These are phyloP conservation scores for Rhodamnia argentea DNA, from an alignment of 345 rosid genomes.

Conservation along the genomic window DNA sequence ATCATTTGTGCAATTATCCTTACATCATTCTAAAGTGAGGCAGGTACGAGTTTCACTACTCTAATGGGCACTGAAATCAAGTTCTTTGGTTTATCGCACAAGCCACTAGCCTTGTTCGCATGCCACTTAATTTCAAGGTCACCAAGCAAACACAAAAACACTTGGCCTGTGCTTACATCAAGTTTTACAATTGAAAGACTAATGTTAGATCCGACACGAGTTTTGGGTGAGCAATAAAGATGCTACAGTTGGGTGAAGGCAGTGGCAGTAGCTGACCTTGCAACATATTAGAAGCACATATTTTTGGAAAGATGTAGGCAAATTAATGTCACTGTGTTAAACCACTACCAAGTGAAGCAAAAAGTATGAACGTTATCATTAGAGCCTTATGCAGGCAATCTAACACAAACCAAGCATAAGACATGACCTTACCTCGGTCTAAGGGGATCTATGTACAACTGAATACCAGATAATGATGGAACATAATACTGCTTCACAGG, in stretches of 20 bases:
- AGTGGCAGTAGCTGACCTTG: neutral
- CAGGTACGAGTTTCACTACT: neutral
- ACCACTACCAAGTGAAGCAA: neutral
- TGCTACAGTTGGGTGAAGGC: neutral
- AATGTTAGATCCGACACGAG: neutral
- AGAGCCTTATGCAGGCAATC: neutral
- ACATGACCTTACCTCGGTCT: slow-evolving; percentile 31
- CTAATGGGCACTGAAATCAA: neutral
- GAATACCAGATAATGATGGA: slow-evolving; percentile 60
- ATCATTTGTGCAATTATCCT: neutral
- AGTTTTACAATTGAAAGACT: neutral
- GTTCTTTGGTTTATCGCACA: neutral
- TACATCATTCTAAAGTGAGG: neutral
- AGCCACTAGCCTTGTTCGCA: neutral
- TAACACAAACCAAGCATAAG: neutral
- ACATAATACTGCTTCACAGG: slow-evolving; percentile 53
- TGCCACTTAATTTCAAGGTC: neutral
- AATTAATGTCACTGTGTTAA: neutral
- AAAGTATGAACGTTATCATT: neutral
- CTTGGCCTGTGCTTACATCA: neutral
- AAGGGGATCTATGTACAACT: slow-evolving; percentile 32
- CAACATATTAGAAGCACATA: neutral
- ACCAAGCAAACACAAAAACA: neutral
- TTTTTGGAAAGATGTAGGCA: neutral
- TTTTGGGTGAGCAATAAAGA: neutral